phyloP scores from a whole-genome alignment of 805 yeast genomes.

The Lachancea waltii region DNA sequence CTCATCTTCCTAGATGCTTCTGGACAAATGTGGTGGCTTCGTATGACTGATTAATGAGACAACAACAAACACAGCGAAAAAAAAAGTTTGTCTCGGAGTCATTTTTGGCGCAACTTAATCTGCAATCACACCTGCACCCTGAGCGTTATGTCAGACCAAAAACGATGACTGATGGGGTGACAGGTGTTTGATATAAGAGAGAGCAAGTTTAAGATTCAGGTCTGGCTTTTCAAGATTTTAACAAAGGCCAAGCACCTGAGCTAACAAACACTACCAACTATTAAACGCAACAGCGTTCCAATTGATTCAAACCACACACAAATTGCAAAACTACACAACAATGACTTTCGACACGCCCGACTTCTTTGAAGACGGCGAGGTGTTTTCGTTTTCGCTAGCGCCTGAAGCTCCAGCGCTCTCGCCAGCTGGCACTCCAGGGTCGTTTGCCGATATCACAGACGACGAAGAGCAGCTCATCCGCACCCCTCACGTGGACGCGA shows the following conservation, averaged over 20 bases:
- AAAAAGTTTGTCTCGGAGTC: background rate
- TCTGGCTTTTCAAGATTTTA: no score
- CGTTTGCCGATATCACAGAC: background rate
- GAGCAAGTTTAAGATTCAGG: no score
- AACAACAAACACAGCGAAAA: background rate
- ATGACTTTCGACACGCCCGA: slow-evolving; percentile 6
- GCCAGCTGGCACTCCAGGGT: slow-evolving; percentile 8
- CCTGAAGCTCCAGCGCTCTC: slow-evolving; percentile 5
- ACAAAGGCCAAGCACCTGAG: background rate
- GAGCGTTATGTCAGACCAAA: background rate
- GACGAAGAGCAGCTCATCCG: slow-evolving; percentile 9
- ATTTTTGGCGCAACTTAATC: no score
- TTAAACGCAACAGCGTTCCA: background rate
- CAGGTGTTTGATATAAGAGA: background rate
- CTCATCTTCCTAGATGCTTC: background rate
- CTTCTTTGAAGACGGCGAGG: slow-evolving; percentile 8
- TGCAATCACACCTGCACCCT: background rate
- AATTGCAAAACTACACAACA: background rate
- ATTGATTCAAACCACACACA: background rate
- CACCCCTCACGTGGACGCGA: slow-evolving; percentile 4
- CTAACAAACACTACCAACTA: background rate
- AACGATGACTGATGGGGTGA: slow-evolving; percentile 1
- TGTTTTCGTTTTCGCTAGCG: slow-evolving; percentile 14
- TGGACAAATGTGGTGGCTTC: background rate
- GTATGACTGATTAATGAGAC: background rate